Evolutionary conservation across 2,329 filamentous ascomycete genomes (phyloP).

Genomic region (Paracoccidioides brasiliensis): DNA sequence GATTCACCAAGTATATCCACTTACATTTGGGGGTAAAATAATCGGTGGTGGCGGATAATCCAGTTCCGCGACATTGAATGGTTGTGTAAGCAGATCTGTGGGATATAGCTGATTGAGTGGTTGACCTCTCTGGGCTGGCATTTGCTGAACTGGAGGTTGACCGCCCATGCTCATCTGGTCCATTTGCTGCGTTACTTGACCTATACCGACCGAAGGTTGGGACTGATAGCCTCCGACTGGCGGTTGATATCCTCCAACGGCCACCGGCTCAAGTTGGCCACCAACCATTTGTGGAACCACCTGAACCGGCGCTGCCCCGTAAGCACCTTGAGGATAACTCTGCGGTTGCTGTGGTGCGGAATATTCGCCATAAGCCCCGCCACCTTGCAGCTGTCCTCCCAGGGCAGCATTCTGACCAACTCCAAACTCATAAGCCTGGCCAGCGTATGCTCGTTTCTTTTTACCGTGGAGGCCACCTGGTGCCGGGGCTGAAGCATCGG

Average conservation of each 20-base stretch:
- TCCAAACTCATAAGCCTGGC: slow-evolving; percentile 86
- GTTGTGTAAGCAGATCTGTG: slow-evolving; percentile 80
- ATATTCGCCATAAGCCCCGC: slow-evolving; percentile 51
- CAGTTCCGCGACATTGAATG: slow-evolving; percentile 86
- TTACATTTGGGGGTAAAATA: slow-evolving; percentile 79
- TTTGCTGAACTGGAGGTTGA: slow-evolving; percentile 40
- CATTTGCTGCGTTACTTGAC: slow-evolving; percentile 71
- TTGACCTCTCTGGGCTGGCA: slow-evolving; percentile 31
- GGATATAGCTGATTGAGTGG: slow-evolving; percentile 79
- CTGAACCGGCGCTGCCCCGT: slow-evolving; percentile 32
- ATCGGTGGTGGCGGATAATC: slow-evolving; percentile 86
- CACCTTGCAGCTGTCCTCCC: slow-evolving; percentile 36
- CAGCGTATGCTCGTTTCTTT: slow-evolving; percentile 92
- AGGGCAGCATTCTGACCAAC: slow-evolving; percentile 66
- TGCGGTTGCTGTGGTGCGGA: slow-evolving; percentile 37
- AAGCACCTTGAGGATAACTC: slow-evolving; percentile 31
- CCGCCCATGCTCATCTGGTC: slow-evolving; percentile 59
- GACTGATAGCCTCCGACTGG: slow-evolving; percentile 54
- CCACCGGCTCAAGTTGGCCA: slow-evolving; percentile 13
- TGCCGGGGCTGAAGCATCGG: slow-evolving; percentile 10
- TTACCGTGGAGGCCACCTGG: slow-evolving; percentile 19
- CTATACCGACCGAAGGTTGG: slow-evolving; percentile 43
- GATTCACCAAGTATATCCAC: slow-evolving; percentile 24
- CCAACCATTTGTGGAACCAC: slow-evolving; percentile 15
- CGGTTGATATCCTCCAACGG: slow-evolving; percentile 52